Evolutionary conservation across 208 protist genomes (phyloP), one percentile per base, ranked within the genome.

Genomic region (Angomonas ambiguus): DNA sequence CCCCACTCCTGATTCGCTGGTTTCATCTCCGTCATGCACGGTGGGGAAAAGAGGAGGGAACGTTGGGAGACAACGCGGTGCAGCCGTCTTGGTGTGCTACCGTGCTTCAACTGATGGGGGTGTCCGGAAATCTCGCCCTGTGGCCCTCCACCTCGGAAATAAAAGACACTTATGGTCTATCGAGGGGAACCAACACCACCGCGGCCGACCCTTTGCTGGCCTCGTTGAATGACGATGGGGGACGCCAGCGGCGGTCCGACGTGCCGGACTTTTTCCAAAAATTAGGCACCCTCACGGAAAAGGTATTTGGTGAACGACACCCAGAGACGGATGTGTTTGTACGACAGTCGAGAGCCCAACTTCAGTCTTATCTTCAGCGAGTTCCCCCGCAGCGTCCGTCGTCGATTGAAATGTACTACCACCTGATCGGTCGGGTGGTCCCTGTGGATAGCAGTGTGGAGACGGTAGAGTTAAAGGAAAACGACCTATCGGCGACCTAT

Each of bases 21-120:
- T 91, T 89, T 67, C 87, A 93, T 56, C 74, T 93, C 25, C 81
- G 85, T 22, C 84, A 88, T 74, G 71, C 74, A 5, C 80, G 82
- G 10, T 93, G 87, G 87, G 87, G 87, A 13, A 68, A 79, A 2
- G 79, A 88, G 75, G 65, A 53, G 58, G 28, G 71, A 24, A 45
- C 62, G 25, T 63, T 72, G 13, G 67, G 76, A 8, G 83, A 88
- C 62, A 77, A 68, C 25, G 72, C 79, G 48, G 38, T 61, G 48
- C 68, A 48, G 3, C 80, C 79, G 55, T 87, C 82, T 24, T 87
- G 82, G 77, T 73, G 79, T 57, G 70, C 67, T 25, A 74, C 78
- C 22, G 76, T 87, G 49, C 76, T 93, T 48, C 80, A 82, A 64
- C 58, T 88, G 34, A 71, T 88, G 65, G 69, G 75, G 69, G 48